Evolutionary conservation across 2,329 filamentous ascomycete species (phyloP), one percentile per base, ranked within the genome.

Genomic region (Phaeophleospora eucalypticola): DNA sequence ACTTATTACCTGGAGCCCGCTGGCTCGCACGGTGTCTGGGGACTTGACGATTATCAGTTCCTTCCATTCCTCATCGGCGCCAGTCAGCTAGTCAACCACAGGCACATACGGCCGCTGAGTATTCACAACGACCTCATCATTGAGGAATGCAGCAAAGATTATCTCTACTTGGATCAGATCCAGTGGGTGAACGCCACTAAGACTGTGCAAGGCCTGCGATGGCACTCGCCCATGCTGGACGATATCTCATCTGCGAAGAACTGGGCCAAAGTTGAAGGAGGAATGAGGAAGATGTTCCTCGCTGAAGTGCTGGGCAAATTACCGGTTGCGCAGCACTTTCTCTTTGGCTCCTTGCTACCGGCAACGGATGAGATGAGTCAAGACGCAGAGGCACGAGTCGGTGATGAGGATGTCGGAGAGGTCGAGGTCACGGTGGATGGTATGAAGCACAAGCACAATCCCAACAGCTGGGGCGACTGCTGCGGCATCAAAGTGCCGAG

Each of bases 181-280:
- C 79, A 80, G 42, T 98, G 95, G 69, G 91, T 98, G 48, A 96
- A 97, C 70, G 87, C 83, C 58, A 94, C 95, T 48, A 98, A 98
- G 75, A 95, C 89, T 1, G 90, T 96, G 48, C 89, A 94, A 62
- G 91, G 90, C 1, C 72, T 98, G 51, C 80, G 93, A 36, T 98
- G 93, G 93, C 94, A 98, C 63, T 90, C 85, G 54, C 93, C 94
- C 3, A 97, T 98, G 94, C 80, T 98, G 15, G 93, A 98, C 65
- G 93, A 98, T 66, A 98, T 98, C 55, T 93, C 87, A 3, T 84
- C 88, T 1, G 86, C 91, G 14, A 90, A 88, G 66, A 87, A 78
- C 33, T 98, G 93, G 93, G 73, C 70, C 55, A 98, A 98, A 74
- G 86, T 98, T 41, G 90, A 97, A 66, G 85, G 78, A 19, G 93